A percentile compares a stretch with the other conserved stretches of the same genome.
Conservation (phyloP, 2,329 filamentous ascomycete genomes). For the Talaromyces rugulosus region DNA sequence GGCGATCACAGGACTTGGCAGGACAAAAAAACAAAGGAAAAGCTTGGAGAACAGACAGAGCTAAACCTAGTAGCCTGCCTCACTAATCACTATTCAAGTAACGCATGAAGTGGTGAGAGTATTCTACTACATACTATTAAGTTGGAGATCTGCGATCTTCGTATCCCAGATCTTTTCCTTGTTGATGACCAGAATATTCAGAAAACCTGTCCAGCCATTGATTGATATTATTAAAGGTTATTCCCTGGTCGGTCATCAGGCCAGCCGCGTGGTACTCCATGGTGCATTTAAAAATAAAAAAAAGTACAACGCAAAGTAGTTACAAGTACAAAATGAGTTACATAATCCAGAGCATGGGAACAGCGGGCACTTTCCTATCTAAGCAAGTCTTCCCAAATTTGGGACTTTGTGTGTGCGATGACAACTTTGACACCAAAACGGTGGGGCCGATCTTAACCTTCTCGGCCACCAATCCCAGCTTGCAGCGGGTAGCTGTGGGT, state of each 20-base stretch:
- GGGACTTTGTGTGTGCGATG: not conserved
- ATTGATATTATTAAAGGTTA: no score
- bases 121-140: not conserved
- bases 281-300: no score
- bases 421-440: not conserved
- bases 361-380: not conserved
- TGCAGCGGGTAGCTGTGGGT: not conserved
- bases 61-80: no score
- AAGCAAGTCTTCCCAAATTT: not conserved
- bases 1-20: not conserved
- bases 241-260: not conserved
- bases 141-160: not conserved
- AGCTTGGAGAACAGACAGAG: not conserved
- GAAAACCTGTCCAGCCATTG: no score
- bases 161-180: not conserved
- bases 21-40: not conserved
- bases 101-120: not conserved
- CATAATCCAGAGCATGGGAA: not conserved
- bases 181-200: no score
- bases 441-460: slow-evolving; percentile 1
- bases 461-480: not conserved
- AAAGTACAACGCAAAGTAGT: no score
- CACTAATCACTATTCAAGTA: not conserved
- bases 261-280: not conserved
- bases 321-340: not conserved